These are phyloP conservation scores for Arabidopsis thaliana DNA, from an alignment of 345 rosid species.

Conservation along the genomic window DNA sequence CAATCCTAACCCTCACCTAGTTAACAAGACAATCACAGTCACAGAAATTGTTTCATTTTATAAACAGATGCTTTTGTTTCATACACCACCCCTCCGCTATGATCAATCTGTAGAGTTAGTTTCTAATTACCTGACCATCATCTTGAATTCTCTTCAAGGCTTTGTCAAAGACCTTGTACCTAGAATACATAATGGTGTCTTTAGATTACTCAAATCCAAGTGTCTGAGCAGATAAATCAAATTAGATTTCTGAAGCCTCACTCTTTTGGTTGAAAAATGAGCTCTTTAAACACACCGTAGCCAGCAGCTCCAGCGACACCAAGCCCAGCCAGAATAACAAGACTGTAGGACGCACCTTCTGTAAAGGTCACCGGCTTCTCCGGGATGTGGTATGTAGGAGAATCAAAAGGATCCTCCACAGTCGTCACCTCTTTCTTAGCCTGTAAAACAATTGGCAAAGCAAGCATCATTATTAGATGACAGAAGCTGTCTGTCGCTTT, in stretches of 20 bases:
- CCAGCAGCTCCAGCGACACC: constrained; percentile 93
- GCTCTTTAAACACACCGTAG: constrained; percentile 87
- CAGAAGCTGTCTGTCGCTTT: not conserved
- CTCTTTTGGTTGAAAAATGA: constrained; percentile 97
- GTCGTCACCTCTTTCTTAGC: constrained; percentile 80
- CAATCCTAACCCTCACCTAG: constrained; percentile 95
- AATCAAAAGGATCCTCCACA: constrained; percentile 94
- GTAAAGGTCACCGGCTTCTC: constrained; percentile 92
- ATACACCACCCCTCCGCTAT: not conserved
- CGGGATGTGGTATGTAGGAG: constrained; percentile 93
- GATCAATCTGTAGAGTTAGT: constrained; percentile 35
- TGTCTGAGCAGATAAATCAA: constrained; percentile 16
- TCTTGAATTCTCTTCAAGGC: constrained; percentile 91
- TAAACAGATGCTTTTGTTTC: constrained; percentile 6
- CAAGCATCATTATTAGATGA: constrained; percentile 18
- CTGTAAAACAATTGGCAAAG: constrained; percentile 49
- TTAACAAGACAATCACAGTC: constrained; percentile 25
- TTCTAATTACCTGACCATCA: constrained; percentile 73
- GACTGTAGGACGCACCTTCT: constrained; percentile 92
- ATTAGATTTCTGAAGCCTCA: constrained; percentile 46
- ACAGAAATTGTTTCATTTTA: not conserved
- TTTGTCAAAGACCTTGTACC: constrained; percentile 87
- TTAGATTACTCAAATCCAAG: constrained; percentile 22
- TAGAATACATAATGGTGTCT: constrained; percentile 40
- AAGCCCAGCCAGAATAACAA: constrained; percentile 88